Base-by-base conservation (phyloP, 192 early-diverging fungal species). In the Umbelopsis vinacea region DNA sequence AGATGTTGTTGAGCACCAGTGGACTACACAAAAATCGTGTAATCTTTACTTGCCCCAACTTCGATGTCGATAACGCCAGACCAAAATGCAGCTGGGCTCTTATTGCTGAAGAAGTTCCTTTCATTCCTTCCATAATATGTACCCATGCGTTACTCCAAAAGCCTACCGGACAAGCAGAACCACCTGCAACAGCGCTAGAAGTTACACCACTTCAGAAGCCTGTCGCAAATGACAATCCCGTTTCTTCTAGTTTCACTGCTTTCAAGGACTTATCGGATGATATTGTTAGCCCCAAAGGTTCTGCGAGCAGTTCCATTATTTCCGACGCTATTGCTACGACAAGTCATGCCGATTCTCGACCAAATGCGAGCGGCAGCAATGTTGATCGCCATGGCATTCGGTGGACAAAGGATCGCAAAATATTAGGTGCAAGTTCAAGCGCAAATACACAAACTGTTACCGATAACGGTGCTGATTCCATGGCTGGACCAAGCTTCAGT, bases 401-500 rank as follows among this genome's bases (percentile, higher is more conserved):
- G 6, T 63, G 57, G 57, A 63, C 57, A 4, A 63, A 63, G 33
- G 57, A 63, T 3, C 57, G 57, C 26, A 33, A n/a, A 17, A 35
- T 29, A 19, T n/a, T 63, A 29, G 17, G 57, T 19, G 33, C 57
- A 14, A 29, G 26, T 3, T 19, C 23, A 60, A 60, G 17, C 19
- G 11, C 29, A 3, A 29, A 37, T 12, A n/a, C 33, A 37, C 57
- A 4, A 29, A 14, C 7, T 19, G 57, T 33, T 22, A 6, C 15
- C 19, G 57, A 35, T 4, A 17, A 35, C 5, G 57, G 26, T 37
- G 17, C 57, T 63, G 57, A 63, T 63, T 63, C 57, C 17, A 63
- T 63, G 57, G 57, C 57, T 17, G 57, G 57, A 37, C 57, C 57
- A 37, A 63, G 57, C 33, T 63, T 63, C 57, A 63, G 57, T 29